These are phyloP conservation scores for Willaertia magna DNA, from an alignment of 208 protist species.

Conservation along the genomic window DNA sequence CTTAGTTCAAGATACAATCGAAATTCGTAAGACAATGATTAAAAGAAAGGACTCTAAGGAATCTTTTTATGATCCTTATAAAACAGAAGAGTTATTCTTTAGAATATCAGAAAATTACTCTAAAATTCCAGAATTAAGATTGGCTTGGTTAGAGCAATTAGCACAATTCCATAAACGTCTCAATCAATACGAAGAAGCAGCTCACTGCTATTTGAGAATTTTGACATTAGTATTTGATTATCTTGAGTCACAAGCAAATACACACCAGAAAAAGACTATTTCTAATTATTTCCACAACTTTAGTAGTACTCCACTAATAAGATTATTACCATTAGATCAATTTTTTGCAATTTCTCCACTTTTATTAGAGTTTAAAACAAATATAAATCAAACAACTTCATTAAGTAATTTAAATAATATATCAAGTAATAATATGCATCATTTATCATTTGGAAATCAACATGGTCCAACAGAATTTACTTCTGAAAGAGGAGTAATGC, in stretches of 20 bases:
- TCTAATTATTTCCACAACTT: too few species aligned
- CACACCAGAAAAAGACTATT: background rate
- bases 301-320: background rate
- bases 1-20: background rate
- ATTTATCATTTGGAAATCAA: background rate
- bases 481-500: background rate
- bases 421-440: background rate
- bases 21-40: background rate
- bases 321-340: background rate
- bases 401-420: background rate
- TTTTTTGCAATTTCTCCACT: background rate
- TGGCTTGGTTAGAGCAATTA: background rate
- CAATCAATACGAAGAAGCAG: background rate
- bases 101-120: background rate
- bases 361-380: background rate
- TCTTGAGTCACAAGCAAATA: background rate
- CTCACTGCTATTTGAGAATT: background rate
- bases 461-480: background rate
- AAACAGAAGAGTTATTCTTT: constrained; percentile 1
- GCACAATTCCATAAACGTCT: background rate
- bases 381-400: background rate
- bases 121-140: background rate
- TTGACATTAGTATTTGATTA: background rate
- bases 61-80: background rate
- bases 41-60: background rate